Evolutionary conservation across 2,329 filamentous ascomycete genomes (phyloP), one percentile per base, ranked within the genome.

Genomic region (Thielaviopsis populi): DNA sequence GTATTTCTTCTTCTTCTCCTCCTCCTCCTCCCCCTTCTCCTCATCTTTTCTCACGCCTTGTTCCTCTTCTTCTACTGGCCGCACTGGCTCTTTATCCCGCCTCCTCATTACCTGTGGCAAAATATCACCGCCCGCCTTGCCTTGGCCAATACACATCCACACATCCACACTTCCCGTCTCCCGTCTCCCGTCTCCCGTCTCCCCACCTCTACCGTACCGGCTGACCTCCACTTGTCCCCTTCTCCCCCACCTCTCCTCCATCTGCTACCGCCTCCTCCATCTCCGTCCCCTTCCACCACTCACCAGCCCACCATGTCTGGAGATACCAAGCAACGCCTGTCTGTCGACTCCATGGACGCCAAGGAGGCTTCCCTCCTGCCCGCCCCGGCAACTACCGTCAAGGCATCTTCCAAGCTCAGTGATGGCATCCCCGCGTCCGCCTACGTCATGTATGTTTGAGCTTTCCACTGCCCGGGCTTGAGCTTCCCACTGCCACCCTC

Each of bases 271-370:
- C 10, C 24, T 54, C 56, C 0, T 42, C 60, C 68, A 67, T 65
- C 65, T 67, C 40, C 64, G 67, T 65, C 68, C 61, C 8, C 66
- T 67, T 68, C 56, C 33, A 4, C 17, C 10, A 33, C 27, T 3
- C 50, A 17, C 24, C 6, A 54, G 24, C 24, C 83, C 70, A 71
- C 41, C 56, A 75, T 75, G 73, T 73, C 73, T 67, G 70, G 68
- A 70, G 87, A 88, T 73, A 88, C 96, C 75, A 96, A 96, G 78
- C 85, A 81, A 70, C 87, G 91, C 73, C 80, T 85, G 70, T 96
- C 90, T 58, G 88, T 88, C 74, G 91, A 96, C 74, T 78, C 82
- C 70, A 78, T 82, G 65, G 82, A 87, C 74, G 70, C 75, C 62
- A 81, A 85, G 54, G 64, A 63, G 19, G 56, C 61, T 8, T 50